A percentile compares a stretch with the other conserved stretches of the same genome.
phyloP scores from a whole-genome alignment of 805 yeast species.

The Candida ipomoeae region DNA sequence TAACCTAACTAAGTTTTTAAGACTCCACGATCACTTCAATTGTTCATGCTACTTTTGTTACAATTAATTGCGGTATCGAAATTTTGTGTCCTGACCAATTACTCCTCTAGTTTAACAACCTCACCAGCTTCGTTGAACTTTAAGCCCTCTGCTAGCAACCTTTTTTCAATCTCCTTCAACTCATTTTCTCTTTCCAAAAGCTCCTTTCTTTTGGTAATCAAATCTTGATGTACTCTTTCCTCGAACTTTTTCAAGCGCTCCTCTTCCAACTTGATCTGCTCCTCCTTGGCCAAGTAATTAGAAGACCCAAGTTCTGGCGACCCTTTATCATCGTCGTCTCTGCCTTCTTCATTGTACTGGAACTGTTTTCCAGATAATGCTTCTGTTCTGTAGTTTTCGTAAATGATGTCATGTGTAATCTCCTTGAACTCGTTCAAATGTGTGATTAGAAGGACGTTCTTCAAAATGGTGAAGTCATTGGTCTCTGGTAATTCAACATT shows the following conservation, averaged over 20 bases:
- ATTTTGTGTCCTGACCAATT: not conserved
- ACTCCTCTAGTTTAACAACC: conserved; percentile 17
- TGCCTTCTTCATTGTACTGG: conserved; percentile 26
- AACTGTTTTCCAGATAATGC: conserved; percentile 65
- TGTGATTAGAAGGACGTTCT: conserved; percentile 74
- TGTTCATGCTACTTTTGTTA: not conserved
- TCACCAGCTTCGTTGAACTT: conserved; percentile 29
- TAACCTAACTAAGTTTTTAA: not conserved
- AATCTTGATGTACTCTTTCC: conserved; percentile 83
- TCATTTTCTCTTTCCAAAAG: conserved; percentile 81
- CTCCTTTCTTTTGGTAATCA: conserved; percentile 75
- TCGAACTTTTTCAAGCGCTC: conserved; percentile 83
- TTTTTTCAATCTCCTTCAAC: conserved; percentile 72
- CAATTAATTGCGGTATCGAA: not conserved
- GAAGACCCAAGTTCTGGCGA: conserved; percentile 15
- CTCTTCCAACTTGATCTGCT: conserved; percentile 84
- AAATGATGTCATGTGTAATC: conserved; percentile 77
- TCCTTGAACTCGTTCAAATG: conserved; percentile 88
- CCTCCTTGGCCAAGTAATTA: conserved; percentile 65
- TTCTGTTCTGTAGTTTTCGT: conserved; percentile 87
- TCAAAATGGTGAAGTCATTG: conserved; percentile 75
- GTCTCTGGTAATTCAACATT: conserved; percentile 68
- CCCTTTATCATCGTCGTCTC: conserved; percentile 7
- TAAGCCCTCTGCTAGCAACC: conserved; percentile 57
- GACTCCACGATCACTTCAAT: not conserved